Evolutionary conservation across 202 grass and related monocot species (phyloP).

Genomic region (Zizania palustris): DNA sequence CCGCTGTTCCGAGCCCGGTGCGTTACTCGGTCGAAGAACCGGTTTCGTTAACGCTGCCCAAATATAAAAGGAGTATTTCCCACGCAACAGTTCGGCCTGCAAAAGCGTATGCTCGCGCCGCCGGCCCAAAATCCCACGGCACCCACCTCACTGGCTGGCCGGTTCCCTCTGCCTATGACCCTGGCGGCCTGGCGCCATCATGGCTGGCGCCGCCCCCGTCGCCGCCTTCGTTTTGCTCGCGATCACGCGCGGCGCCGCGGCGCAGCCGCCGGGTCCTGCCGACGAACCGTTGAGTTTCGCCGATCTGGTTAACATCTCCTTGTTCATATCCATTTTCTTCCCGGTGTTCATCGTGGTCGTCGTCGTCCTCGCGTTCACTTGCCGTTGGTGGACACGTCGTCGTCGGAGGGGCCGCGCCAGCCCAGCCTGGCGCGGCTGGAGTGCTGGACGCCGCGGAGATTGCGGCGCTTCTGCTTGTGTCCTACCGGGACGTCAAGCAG

Average conservation of each 20-base stretch:
- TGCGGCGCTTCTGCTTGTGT: conserved; percentile 55
- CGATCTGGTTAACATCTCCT: conserved; percentile 42
- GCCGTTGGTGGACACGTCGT: neutral
- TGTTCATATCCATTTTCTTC: conserved; percentile 63
- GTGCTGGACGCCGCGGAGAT: conserved; percentile 53
- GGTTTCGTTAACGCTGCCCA: no score
- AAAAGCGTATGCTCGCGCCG: neutral
- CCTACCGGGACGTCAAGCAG: conserved; percentile 58
- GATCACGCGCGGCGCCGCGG: neutral
- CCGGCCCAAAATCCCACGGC: neutral
- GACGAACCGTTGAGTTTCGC: neutral
- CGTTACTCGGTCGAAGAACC: no score
- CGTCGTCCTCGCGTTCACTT: conserved; percentile 65
- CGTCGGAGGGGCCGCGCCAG: neutral
- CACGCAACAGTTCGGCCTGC: conserved; percentile 7
- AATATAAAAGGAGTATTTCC: neutral
- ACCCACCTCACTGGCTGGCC: conserved; percentile 1
- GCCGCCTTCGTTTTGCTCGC: neutral
- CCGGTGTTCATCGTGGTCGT: conserved; percentile 52
- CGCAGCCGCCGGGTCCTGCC: conserved; percentile 31
- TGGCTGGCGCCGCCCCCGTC: neutral
- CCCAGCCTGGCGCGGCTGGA: conserved; percentile 1
- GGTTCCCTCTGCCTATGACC: no score
- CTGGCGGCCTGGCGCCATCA: conserved; percentile 38
- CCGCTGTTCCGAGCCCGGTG: no score